phyloP scores from a whole-genome alignment of 495 filamentous ascomycete genomes.

The Penicilliopsis zonata region DNA sequence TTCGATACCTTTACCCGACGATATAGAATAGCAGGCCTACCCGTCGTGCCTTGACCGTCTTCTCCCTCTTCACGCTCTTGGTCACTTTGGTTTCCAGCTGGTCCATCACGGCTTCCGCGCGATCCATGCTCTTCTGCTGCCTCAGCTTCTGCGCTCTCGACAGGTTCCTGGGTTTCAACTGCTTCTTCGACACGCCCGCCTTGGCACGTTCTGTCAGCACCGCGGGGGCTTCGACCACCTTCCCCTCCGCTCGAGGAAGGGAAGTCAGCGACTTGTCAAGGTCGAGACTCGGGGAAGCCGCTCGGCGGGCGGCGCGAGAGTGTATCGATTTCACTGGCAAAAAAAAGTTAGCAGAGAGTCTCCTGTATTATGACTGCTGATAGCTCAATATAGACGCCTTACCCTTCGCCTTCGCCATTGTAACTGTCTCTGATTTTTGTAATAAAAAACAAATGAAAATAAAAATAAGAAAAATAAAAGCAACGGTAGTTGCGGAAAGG shows the following conservation, averaged over 20 bases:
- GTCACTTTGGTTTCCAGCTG: conserved; percentile 57
- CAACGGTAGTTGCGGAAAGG: too few relatives aligned
- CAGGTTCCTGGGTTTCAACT: conserved; percentile 43
- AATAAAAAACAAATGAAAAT: too few relatives aligned
- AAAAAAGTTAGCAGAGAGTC: background rate
- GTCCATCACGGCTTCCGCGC: conserved; percentile 58
- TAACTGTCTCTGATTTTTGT: too few relatives aligned
- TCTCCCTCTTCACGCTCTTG: conserved; percentile 49
- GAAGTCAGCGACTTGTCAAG: conserved; percentile 64
- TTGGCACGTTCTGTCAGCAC: conserved; percentile 45
- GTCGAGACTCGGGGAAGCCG: conserved; percentile 56
- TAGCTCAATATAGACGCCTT: conserved; percentile 26
- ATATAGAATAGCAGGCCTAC: conserved; percentile 19
- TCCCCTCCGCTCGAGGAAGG: conserved; percentile 41
- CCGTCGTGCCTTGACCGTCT: conserved; percentile 37
- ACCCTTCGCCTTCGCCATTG: conserved; percentile 38
- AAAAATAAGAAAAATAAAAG: too few relatives aligned
- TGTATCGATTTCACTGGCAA: conserved; percentile 41
- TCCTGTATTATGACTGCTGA: conserved; percentile 4
- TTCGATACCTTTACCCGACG: background rate
- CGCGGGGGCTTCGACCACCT: conserved; percentile 38
- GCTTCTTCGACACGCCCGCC: conserved; percentile 57
- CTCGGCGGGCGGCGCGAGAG: conserved; percentile 64
- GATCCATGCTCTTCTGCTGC: conserved; percentile 60
- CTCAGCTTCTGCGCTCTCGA: conserved; percentile 54